Percentiles rank a stretch among this genome's conserved stretches.
Evolutionary conservation across 495 filamentous ascomycete species (phyloP).

Genomic region (Lepidopterella palustris): DNA sequence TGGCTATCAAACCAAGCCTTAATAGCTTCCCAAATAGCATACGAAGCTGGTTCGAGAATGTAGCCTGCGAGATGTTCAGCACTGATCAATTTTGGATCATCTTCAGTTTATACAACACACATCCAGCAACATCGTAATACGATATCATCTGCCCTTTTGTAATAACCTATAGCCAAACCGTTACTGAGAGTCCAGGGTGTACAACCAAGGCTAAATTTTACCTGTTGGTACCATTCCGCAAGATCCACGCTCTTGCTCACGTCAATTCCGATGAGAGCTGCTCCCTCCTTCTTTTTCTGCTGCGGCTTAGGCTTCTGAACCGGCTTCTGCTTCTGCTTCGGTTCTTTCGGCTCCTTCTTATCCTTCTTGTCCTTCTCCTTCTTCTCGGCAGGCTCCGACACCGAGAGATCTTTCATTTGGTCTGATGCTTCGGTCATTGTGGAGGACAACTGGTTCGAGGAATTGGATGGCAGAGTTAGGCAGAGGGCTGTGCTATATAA

Average conservation of each 20-base stretch:
- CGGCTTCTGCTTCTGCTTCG: constrained; percentile 7
- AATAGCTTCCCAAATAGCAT: constrained; percentile 89
- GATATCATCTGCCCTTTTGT: constrained; percentile 93
- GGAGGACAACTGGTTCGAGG: background rate
- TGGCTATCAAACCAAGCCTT: constrained; percentile 78
- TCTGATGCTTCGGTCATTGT: constrained; percentile 22
- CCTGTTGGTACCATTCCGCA: constrained; percentile 89
- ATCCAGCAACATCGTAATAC: constrained; percentile 90
- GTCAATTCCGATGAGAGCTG: constrained; percentile 77
- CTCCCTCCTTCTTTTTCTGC: constrained; percentile 40
- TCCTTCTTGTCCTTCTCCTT: constrained; percentile 8
- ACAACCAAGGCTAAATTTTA: too few relatives aligned
- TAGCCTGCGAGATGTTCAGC: constrained; percentile 43
- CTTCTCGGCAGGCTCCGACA: constrained; percentile 9
- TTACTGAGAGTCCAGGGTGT: too few relatives aligned
- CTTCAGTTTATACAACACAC: constrained; percentile 37
- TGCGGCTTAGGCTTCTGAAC: constrained; percentile 2
- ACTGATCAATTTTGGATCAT: background rate
- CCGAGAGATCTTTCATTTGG: constrained; percentile 21
- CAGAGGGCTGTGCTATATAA: too few relatives aligned
- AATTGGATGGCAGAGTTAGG: too few relatives aligned
- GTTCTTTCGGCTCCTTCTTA: constrained; percentile 17
- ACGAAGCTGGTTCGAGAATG: constrained; percentile 73
- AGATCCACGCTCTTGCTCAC: constrained; percentile 80
- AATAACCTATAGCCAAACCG: constrained; percentile 73